Percentiles rank a stretch among this genome's conserved stretches.
These are phyloP conservation scores for Scutellospora calospora DNA, from an alignment of 371 early-diverging fungal genomes.

Conservation along the genomic window DNA sequence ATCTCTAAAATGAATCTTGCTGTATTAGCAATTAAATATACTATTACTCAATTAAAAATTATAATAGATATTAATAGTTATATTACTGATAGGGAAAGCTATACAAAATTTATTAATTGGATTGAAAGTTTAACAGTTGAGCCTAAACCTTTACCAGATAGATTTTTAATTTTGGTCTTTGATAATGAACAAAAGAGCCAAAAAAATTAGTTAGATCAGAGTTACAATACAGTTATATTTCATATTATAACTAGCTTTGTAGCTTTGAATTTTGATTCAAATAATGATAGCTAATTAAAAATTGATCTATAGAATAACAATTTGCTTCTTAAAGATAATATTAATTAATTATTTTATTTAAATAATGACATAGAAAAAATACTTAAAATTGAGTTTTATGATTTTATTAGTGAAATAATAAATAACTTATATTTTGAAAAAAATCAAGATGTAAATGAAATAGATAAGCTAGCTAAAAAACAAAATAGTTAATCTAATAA, in stretches of 20 bases:
- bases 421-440: not conserved
- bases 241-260: constrained; percentile 37
- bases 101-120: constrained; percentile 39
- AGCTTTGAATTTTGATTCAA: constrained; percentile 14
- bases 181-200: constrained; percentile 35
- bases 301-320: not conserved
- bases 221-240: constrained; percentile 13
- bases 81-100: not conserved
- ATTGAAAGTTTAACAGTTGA: constrained; percentile 17
- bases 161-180: constrained; percentile 24
- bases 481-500: not conserved
- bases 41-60: constrained; percentile 12
- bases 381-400: not conserved
- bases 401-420: constrained; percentile 20
- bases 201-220: constrained; percentile 37
- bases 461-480: not conserved
- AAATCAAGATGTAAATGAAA: constrained; percentile 17
- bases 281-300: not conserved
- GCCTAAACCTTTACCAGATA: not conserved
- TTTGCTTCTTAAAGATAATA: not conserved
- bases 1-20: constrained; percentile 22
- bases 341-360: constrained; percentile 17
- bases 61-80: constrained; percentile 36
- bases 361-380: not conserved
- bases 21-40: constrained; percentile 30